Evolutionary conservation across 2,329 filamentous ascomycete species (phyloP).

Genomic region (Diaporthe citri): DNA sequence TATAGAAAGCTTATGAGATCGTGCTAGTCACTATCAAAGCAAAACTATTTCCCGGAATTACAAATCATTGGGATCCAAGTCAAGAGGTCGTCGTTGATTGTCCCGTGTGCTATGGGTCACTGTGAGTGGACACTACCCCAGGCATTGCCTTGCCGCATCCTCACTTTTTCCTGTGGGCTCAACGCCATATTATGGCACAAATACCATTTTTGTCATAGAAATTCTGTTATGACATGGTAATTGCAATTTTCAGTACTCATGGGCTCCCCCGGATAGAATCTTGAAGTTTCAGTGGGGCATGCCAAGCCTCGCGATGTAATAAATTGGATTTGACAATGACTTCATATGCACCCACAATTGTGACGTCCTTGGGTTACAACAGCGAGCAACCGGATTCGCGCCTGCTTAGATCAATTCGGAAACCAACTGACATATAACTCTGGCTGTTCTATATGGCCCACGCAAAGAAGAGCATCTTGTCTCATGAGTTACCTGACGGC

Average conservation of each 20-base stretch:
- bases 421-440: neutral
- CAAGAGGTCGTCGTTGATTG: too few species aligned
- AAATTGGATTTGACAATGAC: conserved; percentile 9
- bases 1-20: neutral
- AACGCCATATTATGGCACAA: neutral
- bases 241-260: neutral
- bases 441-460: too few species aligned
- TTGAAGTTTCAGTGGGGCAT: conserved; percentile 10
- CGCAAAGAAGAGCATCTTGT: neutral
- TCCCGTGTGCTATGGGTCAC: neutral
- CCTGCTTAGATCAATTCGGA: neutral
- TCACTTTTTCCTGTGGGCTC: neutral
- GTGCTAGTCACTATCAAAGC: too few species aligned
- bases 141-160: neutral
- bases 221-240: neutral
- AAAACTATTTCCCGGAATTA: neutral
- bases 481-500: neutral
- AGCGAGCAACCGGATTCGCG: neutral
- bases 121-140: too few species aligned
- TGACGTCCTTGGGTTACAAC: neutral
- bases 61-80: neutral
- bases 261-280: neutral
- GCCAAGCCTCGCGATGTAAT: conserved; percentile 13
- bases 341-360: conserved; percentile 26
- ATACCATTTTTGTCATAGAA: too few species aligned